Conservation (phyloP, 495 filamentous ascomycete species). For the Penicillium chermesinum region DNA sequence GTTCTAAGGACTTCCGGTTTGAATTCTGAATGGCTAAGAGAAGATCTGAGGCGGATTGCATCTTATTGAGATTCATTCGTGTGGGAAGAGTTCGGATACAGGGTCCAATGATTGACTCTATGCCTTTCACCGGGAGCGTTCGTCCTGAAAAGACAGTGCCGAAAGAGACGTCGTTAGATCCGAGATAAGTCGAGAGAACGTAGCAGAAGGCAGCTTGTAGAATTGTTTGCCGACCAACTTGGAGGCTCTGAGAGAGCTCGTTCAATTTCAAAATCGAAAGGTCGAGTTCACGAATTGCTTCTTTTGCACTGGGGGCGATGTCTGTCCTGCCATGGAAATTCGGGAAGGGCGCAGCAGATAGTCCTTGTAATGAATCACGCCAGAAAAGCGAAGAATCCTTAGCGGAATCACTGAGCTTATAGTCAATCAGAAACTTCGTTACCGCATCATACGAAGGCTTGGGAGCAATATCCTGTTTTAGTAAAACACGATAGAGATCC, state of each 20-base stretch:
- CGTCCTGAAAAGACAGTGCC: conserved; percentile 73
- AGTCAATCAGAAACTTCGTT: conserved; percentile 29
- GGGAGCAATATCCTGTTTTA: conserved; percentile 7
- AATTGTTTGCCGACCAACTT: conserved; percentile 47
- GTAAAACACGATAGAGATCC: conserved; percentile 50
- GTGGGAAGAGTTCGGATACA: conserved; percentile 66
- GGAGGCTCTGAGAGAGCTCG: conserved; percentile 22
- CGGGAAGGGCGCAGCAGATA: conserved; percentile 25
- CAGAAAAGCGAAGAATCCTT: conserved; percentile 58
- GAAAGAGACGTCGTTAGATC: conserved; percentile 58
- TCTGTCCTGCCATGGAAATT: conserved; percentile 19
- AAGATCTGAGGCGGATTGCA: conserved; percentile 50
- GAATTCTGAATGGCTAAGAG: conserved; percentile 53
- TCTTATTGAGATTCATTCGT: conserved; percentile 46
- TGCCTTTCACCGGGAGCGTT: conserved; percentile 55
- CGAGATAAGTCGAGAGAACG: conserved; percentile 56
- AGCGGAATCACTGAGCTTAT: conserved; percentile 33
- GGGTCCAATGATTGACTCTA: conserved; percentile 69
- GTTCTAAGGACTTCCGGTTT: conserved; percentile 55
- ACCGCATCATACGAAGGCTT: conserved; percentile 26
- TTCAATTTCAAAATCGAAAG: conserved; percentile 24
- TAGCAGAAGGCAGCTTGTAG: conserved; percentile 66
- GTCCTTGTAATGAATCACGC: conserved; percentile 48
- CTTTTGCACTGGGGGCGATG: conserved; percentile 9
- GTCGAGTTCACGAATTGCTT: conserved; percentile 32